Conservation (phyloP, 169 alveolate genomes). For the Eimeria nieschulzi region DNA sequence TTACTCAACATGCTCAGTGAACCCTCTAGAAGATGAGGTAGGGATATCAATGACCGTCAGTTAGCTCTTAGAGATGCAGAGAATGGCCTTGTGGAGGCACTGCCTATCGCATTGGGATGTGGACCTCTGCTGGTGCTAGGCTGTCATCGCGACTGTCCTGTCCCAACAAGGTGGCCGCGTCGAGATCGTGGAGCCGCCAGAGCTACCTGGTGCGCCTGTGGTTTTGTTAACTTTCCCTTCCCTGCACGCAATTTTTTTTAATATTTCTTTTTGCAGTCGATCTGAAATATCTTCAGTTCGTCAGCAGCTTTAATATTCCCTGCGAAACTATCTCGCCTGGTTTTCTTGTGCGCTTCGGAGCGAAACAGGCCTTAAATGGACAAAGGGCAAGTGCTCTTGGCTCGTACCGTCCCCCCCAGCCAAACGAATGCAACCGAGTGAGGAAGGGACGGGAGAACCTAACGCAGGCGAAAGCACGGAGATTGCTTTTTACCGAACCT, state of each 20-base stretch:
- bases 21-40: conserved; percentile 96
- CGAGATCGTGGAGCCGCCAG: conserved; percentile 73
- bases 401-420: conserved; percentile 63
- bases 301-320: background rate
- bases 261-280: no score
- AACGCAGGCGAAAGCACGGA: background rate
- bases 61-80: no score
- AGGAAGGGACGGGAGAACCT: background rate
- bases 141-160: conserved; percentile 83
- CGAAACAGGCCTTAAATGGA: conserved; percentile 47
- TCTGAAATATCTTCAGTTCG: no score
- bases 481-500: conserved; percentile 37
- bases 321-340: background rate
- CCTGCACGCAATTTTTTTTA: no score
- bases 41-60: background rate
- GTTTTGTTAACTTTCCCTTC: no score
- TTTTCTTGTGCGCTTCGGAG: background rate
- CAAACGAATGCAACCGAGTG: background rate
- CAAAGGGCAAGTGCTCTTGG: conserved; percentile 56
- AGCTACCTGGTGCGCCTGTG: conserved; percentile 68
- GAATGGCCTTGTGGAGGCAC: no score
- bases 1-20: conserved; percentile 94
- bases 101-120: no score
- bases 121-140: conserved; percentile 28
- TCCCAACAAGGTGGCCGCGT: conserved; percentile 50